Evolutionary conservation across 108 stramenopile genomes (phyloP).

Genomic region (Nitzschia sp.): DNA sequence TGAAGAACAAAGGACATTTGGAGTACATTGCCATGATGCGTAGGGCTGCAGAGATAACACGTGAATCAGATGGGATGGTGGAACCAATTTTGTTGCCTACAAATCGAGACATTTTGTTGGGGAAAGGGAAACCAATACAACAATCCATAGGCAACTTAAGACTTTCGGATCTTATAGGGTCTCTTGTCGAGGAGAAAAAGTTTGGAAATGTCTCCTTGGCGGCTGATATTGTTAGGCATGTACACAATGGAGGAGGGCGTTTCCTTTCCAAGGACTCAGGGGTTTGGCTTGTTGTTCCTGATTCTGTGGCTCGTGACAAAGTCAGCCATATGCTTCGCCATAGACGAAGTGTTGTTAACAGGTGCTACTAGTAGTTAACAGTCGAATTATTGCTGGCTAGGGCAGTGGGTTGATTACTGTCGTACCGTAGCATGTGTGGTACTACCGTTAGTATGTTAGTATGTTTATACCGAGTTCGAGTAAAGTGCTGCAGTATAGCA

Average conservation of each 20-base stretch:
- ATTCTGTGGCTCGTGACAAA: slow-evolving; percentile 18
- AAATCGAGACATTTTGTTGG: slow-evolving; percentile 26
- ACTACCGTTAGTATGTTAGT: too few species aligned
- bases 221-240: slow-evolving; percentile 8
- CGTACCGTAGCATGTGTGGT: too few species aligned
- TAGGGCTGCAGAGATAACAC: too few species aligned
- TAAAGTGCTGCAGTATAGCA: too few species aligned
- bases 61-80: not conserved
- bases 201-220: slow-evolving; percentile 16
- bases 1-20: slow-evolving; percentile 25
- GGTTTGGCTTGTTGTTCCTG: slow-evolving; percentile 21
- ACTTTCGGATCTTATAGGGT: slow-evolving; percentile 14
- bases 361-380: too few species aligned
- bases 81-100: not conserved
- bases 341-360: slow-evolving; percentile 1
- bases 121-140: slow-evolving; percentile 31
- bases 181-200: slow-evolving; percentile 6
- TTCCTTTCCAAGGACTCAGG: slow-evolving; percentile 17
- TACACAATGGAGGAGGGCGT: slow-evolving; percentile 5
- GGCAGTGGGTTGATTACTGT: too few species aligned
- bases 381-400: too few species aligned
- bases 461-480: too few species aligned
- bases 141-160: slow-evolving; percentile 22
- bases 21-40: slow-evolving; percentile 14
- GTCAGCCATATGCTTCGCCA: slow-evolving; percentile 31